Evolutionary conservation across 129 eudicot species (phyloP), one percentile per base, ranked within the genome.

Genomic region (Centaurea solstitialis): DNA sequence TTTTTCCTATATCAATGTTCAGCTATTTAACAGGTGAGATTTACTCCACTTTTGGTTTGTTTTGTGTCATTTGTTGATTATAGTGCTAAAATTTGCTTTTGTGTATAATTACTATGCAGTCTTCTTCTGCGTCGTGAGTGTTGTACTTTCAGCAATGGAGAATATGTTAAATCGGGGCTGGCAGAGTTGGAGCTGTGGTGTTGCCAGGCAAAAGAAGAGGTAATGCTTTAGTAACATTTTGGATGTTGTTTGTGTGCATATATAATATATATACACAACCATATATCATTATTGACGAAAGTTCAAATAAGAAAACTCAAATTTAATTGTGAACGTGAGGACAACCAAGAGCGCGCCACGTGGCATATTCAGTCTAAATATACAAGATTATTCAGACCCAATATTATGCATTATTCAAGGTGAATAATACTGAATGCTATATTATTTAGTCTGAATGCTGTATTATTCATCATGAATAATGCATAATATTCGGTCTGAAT

Each of bases 111-210:
- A 28, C 68, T 38, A 73, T 85, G 75, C 79, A 95, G 99, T 80
- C 93, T 95, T 71, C 97, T 95, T 62, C 85, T 93, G 53, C 93
- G 98, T n/a, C 97, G 99, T 69, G 98, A 95, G 90, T 92, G 98
- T 76, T 95, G 99, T 82, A 90, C 95, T 13, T 95, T 95, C 74
- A 89, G 92, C 87, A 91, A 95, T 72, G 99, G 98, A 68, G 98
- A 95, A 80, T 91, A 92, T 83, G 98, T 95, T 24, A 95, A 95
- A 84, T 83, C 98, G 10, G 98, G 99, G 30, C 78, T 95, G 78
- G 98, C 99, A 23, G 99, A 95, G 88, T 76, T 93, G 40, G 99
- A 95, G 80, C 87, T 87, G 12, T 95, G 99, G 99, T 95, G 99
- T 81, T 72, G 85, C 76, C 91, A 89, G 83, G 97, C 97, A 57